phyloP scores from a whole-genome alignment of 495 filamentous ascomycete genomes.

The Hypoxylon lienhwacheense region DNA sequence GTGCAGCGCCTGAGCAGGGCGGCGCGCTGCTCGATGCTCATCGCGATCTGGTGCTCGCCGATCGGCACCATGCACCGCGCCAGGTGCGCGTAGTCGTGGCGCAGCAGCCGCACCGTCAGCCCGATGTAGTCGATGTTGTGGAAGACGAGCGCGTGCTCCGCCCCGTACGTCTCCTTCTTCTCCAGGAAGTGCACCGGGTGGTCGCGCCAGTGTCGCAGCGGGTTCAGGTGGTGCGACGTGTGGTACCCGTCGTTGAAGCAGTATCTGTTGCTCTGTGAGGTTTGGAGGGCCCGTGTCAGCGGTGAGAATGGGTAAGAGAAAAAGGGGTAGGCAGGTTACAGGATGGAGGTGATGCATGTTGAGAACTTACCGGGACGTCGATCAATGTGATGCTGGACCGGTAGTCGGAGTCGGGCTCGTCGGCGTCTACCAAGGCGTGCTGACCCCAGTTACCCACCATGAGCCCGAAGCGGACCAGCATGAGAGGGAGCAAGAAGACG shows the following conservation, averaged over 20 bases:
- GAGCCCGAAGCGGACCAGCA: slow-evolving; percentile 61
- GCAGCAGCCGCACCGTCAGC: slow-evolving; percentile 62
- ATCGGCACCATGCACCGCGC: slow-evolving; percentile 69
- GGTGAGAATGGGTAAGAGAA: neutral
- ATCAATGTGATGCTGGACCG: slow-evolving; percentile 72
- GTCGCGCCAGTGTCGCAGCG: slow-evolving; percentile 72
- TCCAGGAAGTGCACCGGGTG: slow-evolving; percentile 68
- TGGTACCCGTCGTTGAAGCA: slow-evolving; percentile 81
- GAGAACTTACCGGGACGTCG: slow-evolving; percentile 63
- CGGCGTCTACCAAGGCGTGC: slow-evolving; percentile 71
- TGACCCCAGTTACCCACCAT: slow-evolving; percentile 81
- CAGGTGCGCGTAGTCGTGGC: slow-evolving; percentile 64
- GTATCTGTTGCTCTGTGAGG: slow-evolving; percentile 63
- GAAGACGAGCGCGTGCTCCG: slow-evolving; percentile 66
- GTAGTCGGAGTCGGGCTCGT: slow-evolving; percentile 69
- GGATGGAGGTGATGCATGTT: neutral
- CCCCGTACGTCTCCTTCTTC: slow-evolving; percentile 60
- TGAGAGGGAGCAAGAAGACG: slow-evolving; percentile 62
- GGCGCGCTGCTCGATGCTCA: slow-evolving; percentile 61
- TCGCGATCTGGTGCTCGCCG: slow-evolving; percentile 60
- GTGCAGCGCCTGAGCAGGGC: slow-evolving; percentile 66
- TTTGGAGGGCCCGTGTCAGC: neutral
- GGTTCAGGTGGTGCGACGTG: slow-evolving; percentile 75
- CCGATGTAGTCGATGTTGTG: slow-evolving; percentile 71
- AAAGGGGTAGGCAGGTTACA: neutral